Conservation (phyloP, 257 asterid genomes). For the Fraxinus anomala region DNA sequence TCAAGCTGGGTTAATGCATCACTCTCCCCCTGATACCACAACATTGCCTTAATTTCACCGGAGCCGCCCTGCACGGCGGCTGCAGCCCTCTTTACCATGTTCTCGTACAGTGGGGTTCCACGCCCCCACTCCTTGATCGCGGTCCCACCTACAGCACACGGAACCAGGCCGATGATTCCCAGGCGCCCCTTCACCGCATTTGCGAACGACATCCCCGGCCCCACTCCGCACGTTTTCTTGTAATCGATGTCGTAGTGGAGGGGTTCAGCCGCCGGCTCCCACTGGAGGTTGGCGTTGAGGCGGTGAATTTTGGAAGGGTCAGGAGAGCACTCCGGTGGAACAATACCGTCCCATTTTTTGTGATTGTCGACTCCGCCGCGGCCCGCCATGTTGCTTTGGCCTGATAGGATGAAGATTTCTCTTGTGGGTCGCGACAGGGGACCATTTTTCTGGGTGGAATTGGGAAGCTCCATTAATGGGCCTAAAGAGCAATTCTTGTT, state of each 20-base stretch:
- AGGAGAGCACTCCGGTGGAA: constrained; percentile 60
- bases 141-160: constrained; percentile 94
- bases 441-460: constrained; percentile 29
- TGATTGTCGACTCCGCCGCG: constrained; percentile 77
- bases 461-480: no score
- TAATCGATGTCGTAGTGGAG: constrained; percentile 85
- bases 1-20: constrained; percentile 62
- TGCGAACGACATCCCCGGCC: constrained; percentile 89
- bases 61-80: constrained; percentile 45
- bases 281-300: constrained; percentile 53
- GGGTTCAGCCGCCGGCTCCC: constrained; percentile 80
- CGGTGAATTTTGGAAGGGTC: constrained; percentile 62
- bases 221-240: constrained; percentile 78
- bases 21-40: constrained; percentile 97
- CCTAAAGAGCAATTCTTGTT: no score
- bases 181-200: constrained; percentile 61
- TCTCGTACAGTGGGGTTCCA: constrained; percentile 58
- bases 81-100: constrained; percentile 67
- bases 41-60: constrained; percentile 62
- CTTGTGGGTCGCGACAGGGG: constrained; percentile 45
- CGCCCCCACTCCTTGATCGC: constrained; percentile 86
- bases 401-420: constrained; percentile 77
- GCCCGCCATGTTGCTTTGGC: constrained; percentile 99
- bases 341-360: constrained; percentile 73
- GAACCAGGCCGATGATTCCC: constrained; percentile 67